Evolutionary conservation across 2,329 filamentous ascomycete species (phyloP).

Genomic region (Colletotrichum filicis): DNA sequence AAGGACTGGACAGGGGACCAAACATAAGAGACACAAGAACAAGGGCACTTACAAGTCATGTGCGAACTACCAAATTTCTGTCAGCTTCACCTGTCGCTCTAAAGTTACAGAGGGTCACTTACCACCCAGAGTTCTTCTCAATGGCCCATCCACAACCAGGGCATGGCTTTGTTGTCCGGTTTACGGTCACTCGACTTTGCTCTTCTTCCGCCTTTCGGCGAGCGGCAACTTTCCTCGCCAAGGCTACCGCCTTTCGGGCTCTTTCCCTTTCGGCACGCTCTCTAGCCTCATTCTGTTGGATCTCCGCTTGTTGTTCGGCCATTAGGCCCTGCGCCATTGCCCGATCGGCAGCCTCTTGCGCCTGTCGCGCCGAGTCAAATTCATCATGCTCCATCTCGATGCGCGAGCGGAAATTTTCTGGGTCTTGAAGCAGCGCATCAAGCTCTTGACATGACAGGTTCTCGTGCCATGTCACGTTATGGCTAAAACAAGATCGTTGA

Average conservation of each 20-base stretch:
- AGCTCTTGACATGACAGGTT: slow-evolving; percentile 55
- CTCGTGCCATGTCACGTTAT: slow-evolving; percentile 54
- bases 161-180: slow-evolving; percentile 49
- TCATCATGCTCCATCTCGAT: slow-evolving; percentile 54
- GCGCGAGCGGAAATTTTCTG: slow-evolving; percentile 49
- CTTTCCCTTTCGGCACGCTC: slow-evolving; percentile 40
- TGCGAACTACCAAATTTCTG: slow-evolving; percentile 44
- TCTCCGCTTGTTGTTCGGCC: slow-evolving; percentile 44
- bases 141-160: slow-evolving; percentile 51
- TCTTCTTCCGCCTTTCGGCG: slow-evolving; percentile 48
- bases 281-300: slow-evolving; percentile 38
- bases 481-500: slow-evolving; percentile 54
- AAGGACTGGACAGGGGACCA: not conserved
- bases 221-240: slow-evolving; percentile 29
- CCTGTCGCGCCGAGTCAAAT: slow-evolving; percentile 55
- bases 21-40: not conserved
- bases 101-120: slow-evolving; percentile 33
- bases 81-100: slow-evolving; percentile 36
- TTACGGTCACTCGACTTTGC: slow-evolving; percentile 43
- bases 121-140: slow-evolving; percentile 55
- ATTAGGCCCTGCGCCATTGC: slow-evolving; percentile 46
- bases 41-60: slow-evolving; percentile 52
- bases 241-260: slow-evolving; percentile 40
- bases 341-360: slow-evolving; percentile 58
- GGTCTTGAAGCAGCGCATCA: slow-evolving; percentile 50